Evolutionary conservation across 352 stramenopile genomes (phyloP).

Genomic region (Phytophthora aleatoria): DNA sequence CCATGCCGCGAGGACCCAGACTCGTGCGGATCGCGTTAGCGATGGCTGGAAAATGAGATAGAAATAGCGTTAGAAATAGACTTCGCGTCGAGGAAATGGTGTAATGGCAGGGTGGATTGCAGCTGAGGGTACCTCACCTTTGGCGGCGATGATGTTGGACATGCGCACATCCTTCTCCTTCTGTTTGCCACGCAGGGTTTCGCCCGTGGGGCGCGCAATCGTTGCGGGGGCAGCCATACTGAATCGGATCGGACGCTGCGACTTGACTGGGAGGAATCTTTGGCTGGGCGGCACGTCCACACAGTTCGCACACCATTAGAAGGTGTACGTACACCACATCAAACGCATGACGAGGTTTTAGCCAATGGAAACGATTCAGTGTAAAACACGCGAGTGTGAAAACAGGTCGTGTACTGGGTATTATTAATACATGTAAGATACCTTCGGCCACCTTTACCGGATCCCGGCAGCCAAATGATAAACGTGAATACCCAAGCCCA

Average conservation of each 20-base stretch:
- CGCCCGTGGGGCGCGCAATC: slow-evolving; percentile 68
- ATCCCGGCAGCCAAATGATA: no score
- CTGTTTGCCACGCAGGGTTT: slow-evolving; percentile 87
- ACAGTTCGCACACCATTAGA: neutral
- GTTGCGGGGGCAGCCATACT: slow-evolving; percentile 43
- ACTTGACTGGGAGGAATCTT: slow-evolving; percentile 25
- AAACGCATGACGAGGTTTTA: neutral
- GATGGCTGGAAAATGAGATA: slow-evolving; percentile 74
- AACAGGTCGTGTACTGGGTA: no score
- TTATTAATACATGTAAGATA: no score
- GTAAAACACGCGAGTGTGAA: no score
- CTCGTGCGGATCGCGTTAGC: slow-evolving; percentile 98
- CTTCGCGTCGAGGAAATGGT: neutral
- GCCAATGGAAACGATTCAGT: neutral
- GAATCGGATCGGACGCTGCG: neutral
- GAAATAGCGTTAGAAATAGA: slow-evolving; percentile 5
- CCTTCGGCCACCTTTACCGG: no score
- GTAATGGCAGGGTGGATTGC: neutral
- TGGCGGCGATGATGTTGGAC: slow-evolving; percentile 98
- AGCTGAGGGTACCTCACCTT: slow-evolving; percentile 65
- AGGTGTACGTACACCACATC: neutral
- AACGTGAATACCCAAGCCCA: no score
- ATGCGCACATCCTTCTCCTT: slow-evolving; percentile 99
- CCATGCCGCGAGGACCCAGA: slow-evolving; percentile 98
- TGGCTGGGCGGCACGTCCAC: slow-evolving; percentile 13